Evolutionary conservation across 495 filamentous ascomycete genomes (phyloP).

Genomic region (Xylaria scruposa): DNA sequence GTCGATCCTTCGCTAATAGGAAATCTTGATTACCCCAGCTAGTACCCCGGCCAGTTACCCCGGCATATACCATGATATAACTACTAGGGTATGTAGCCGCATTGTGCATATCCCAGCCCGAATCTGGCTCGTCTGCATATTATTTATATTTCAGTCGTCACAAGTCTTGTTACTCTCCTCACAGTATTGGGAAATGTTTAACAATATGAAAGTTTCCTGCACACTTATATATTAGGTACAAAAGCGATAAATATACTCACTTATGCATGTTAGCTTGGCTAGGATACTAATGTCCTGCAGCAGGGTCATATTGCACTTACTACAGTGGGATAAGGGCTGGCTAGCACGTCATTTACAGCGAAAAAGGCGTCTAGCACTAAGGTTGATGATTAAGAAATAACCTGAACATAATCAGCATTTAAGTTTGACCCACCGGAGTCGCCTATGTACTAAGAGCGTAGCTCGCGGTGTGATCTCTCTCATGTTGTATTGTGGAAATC

Average conservation of each 20-base stretch:
- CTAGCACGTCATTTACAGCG: constrained; percentile 18
- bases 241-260: not conserved
- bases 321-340: constrained; percentile 13
- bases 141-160: not conserved
- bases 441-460: not conserved
- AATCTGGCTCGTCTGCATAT: not conserved
- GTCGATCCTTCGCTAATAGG: constrained; percentile 15
- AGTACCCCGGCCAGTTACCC: not conserved
- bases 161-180: not conserved
- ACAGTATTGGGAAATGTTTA: no score
- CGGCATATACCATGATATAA: not conserved
- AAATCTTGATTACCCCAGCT: not conserved
- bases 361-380: constrained; percentile 4
- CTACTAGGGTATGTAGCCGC: constrained; percentile 8
- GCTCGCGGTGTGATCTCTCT: not conserved
- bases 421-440: not conserved
- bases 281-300: not conserved
- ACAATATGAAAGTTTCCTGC: not conserved
- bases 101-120: not conserved
- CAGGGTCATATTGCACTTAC: constrained; percentile 8
- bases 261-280: not conserved
- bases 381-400: not conserved
- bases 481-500: not conserved
- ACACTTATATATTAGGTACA: not conserved
- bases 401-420: not conserved